Evolutionary conservation across 345 rosid species (phyloP).

Genomic region (Erysimum cheiranthoides): DNA sequence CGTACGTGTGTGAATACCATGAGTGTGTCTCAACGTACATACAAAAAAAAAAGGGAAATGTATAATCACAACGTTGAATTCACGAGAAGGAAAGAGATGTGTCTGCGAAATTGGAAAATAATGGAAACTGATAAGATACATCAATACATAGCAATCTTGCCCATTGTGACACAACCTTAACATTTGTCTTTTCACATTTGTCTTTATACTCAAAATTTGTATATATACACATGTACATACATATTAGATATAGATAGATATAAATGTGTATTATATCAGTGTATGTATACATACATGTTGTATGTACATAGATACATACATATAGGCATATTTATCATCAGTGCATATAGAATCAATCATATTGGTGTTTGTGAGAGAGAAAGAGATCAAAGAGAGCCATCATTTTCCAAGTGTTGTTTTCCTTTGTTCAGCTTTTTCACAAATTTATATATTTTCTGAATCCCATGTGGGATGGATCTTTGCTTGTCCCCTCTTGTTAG

Average conservation of each 20-base stretch:
- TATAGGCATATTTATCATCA: not conserved
- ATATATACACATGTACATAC: not conserved
- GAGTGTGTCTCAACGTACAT: constrained; percentile 30
- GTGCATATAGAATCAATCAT: constrained; percentile 32
- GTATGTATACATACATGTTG: not conserved
- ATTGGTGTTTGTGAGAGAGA: constrained; percentile 39
- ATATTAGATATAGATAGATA: not conserved
- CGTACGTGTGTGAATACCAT: constrained; percentile 18
- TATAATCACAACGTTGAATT: constrained; percentile 39
- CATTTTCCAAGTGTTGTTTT: constrained; percentile 51
- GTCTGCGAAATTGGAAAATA: constrained; percentile 37
- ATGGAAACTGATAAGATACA: constrained; percentile 44
- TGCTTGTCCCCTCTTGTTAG: constrained; percentile 48
- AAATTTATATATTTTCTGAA: constrained; percentile 42
- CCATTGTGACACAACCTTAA: constrained; percentile 92
- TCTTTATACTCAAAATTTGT: constrained; percentile 47
- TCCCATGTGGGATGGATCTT: constrained; percentile 52
- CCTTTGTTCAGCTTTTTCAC: constrained; percentile 48
- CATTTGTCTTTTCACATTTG: constrained; percentile 94
- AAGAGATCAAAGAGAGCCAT: constrained; percentile 47
- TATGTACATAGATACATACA: not conserved
- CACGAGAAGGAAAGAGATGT: constrained; percentile 41
- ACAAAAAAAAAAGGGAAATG: constrained; percentile 14
- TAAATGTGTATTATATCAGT: constrained; percentile 1
- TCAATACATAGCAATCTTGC: constrained; percentile 47